phyloP scores from a whole-genome alignment of 345 rosid species.

The Acer negundo region DNA sequence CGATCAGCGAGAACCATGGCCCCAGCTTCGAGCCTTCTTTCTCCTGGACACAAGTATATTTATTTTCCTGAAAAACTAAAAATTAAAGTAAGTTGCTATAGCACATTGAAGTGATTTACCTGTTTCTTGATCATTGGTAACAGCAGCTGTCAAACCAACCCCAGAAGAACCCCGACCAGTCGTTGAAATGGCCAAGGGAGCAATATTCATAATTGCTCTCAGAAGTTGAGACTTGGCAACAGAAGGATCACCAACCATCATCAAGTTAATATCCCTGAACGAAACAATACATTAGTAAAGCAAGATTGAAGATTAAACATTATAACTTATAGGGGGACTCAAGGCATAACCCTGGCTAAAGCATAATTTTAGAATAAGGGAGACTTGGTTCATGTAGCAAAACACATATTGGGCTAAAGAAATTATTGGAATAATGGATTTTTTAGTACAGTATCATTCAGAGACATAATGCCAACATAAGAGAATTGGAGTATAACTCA shows the following conservation, averaged over 20 bases:
- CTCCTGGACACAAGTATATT: constrained; percentile 55
- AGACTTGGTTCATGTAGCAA: neutral
- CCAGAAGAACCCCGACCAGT: constrained; percentile 99
- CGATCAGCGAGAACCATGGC: constrained; percentile 99
- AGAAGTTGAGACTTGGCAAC: constrained; percentile 98
- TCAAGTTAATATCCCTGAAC: constrained; percentile 94
- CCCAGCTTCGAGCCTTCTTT: constrained; percentile 98
- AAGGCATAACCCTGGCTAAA: neutral
- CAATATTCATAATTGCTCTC: constrained; percentile 96
- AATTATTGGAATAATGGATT: neutral
- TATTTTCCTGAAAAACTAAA: neutral
- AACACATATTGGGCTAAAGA: neutral
- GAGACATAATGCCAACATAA: neutral
- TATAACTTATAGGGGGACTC: neutral
- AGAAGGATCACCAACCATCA: constrained; percentile 99
- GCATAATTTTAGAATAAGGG: neutral
- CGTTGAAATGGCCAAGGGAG: constrained; percentile 99
- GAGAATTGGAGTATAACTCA: constrained; percentile 33
- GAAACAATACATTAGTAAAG: constrained; percentile 1
- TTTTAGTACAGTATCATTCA: neutral
- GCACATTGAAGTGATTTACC: constrained; percentile 41
- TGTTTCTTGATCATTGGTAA: constrained; percentile 98
- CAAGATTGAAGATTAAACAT: neutral
- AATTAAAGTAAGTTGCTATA: constrained; percentile 4
- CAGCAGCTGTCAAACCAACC: constrained; percentile 99